Percentiles rank a stretch among this genome's conserved stretches.
These are phyloP conservation scores for Lyophyllum decastes DNA, from an alignment of 768 basidiomycete species.

Conservation along the genomic window DNA sequence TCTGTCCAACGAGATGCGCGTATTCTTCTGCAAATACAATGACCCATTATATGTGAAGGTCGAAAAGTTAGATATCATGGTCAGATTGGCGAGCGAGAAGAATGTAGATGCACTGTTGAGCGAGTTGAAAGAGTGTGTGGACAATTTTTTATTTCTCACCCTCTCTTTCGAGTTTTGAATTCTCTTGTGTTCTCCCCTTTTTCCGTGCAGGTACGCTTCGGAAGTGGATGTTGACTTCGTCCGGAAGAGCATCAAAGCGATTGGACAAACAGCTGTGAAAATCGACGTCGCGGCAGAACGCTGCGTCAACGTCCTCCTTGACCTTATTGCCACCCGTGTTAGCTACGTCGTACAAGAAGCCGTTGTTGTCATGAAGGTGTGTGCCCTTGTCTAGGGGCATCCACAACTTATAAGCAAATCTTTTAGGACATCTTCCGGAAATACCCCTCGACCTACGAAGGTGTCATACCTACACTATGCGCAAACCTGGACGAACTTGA, in stretches of 20 bases:
- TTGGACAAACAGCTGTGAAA: conserved; percentile 95
- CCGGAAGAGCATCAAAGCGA: conserved; percentile 90
- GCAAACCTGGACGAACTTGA: conserved; percentile 95
- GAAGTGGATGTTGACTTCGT: conserved; percentile 99
- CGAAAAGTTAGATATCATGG: conserved; percentile 99
- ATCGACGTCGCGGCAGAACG: conserved; percentile 91
- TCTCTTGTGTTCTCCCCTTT: not conserved
- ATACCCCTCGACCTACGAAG: conserved; percentile 96
- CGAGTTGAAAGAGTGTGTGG: conserved; percentile 98
- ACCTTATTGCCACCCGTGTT: conserved; percentile 89
- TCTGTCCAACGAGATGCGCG: conserved; percentile 94
- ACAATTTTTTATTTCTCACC: no score
- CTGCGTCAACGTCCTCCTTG: conserved; percentile 92
- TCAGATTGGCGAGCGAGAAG: conserved; percentile 83
- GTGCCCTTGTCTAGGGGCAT: conserved; percentile 11
- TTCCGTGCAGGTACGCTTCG: conserved; percentile 74
- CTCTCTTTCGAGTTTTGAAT: no score
- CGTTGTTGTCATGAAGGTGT: conserved; percentile 97
- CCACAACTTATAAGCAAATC: not conserved
- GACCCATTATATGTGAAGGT: conserved; percentile 99
- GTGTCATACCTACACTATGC: conserved; percentile 93
- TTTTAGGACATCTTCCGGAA: conserved; percentile 94
- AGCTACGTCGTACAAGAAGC: conserved; percentile 99
- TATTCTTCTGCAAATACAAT: conserved; percentile 99
- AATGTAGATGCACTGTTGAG: conserved; percentile 95